These are phyloP conservation scores for Colletotrichum agaves DNA, from an alignment of 2,329 filamentous ascomycete genomes.

Conservation along the genomic window DNA sequence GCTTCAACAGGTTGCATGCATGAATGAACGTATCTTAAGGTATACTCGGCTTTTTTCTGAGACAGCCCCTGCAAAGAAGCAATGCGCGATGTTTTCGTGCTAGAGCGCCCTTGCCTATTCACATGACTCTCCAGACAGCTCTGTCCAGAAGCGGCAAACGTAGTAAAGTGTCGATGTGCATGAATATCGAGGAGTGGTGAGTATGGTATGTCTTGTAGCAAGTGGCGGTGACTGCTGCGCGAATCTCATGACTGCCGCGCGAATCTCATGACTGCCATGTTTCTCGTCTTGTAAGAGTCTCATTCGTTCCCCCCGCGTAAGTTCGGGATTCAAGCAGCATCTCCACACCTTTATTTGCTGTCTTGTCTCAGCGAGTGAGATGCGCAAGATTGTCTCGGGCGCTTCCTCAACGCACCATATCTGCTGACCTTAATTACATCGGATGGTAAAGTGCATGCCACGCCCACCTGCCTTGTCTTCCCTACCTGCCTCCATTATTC, in stretches of 20 bases:
- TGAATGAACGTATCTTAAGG: constrained; percentile 32
- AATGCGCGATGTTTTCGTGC: constrained; percentile 6
- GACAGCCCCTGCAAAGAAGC: constrained; percentile 15
- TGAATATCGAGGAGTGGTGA: constrained; percentile 1
- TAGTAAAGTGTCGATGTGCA: background rate
- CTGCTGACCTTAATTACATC: constrained; percentile 9
- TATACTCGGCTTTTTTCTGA: constrained; percentile 4
- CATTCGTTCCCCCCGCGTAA: constrained; percentile 24
- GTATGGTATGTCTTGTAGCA: background rate
- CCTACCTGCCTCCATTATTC: background rate
- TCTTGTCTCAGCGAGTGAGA: constrained; percentile 30
- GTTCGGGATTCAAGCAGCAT: constrained; percentile 13
- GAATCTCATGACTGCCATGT: constrained; percentile 33
- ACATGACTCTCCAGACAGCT: background rate
- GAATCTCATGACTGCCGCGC: constrained; percentile 32
- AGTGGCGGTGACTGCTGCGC: constrained; percentile 36
- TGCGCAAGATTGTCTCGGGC: constrained; percentile 9
- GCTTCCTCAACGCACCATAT: constrained; percentile 23
- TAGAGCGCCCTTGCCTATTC: background rate
- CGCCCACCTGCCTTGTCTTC: background rate
- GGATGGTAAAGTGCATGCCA: background rate
- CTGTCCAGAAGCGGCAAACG: constrained; percentile 8
- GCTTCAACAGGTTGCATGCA: constrained; percentile 33
- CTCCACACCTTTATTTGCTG: constrained; percentile 25
- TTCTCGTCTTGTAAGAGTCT: constrained; percentile 23